Conservation (phyloP, 1,139 yeast species). For the Pichia sp. region DNA sequence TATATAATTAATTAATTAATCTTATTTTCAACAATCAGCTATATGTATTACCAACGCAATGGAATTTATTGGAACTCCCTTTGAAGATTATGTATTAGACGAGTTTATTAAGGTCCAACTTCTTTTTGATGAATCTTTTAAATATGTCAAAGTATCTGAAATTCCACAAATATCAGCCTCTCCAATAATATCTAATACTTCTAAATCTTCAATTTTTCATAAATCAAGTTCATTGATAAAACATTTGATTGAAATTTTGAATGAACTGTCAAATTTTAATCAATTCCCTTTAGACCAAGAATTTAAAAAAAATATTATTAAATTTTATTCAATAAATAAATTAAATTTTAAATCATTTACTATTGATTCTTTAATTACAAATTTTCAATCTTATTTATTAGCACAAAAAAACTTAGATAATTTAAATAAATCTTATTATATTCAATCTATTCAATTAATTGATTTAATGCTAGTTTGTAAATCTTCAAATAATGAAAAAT, state of each 20-base stretch:
- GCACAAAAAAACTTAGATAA: not conserved
- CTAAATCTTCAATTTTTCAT: conserved; percentile 9
- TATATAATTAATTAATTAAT: too few species aligned
- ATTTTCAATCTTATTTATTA: conserved; percentile 6
- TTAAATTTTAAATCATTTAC: conserved; percentile 18
- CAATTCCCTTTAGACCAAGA: conserved; percentile 16
- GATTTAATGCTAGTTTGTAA: conserved; percentile 17
- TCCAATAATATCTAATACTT: conserved; percentile 14
- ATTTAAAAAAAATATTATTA: conserved; percentile 15
- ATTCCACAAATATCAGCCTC: conserved; percentile 15
- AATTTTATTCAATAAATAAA: conserved; percentile 16
- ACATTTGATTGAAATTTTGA: conserved; percentile 17
- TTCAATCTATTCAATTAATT: conserved; percentile 15
- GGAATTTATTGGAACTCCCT: conserved; percentile 15
- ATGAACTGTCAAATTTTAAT: conserved; percentile 14
- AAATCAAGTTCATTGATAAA: conserved; percentile 14
- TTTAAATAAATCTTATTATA: conserved; percentile 10
- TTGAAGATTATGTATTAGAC: conserved; percentile 22
- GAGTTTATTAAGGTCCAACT: conserved; percentile 24
- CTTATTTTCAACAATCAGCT: too few species aligned
- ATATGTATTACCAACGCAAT: not conserved
- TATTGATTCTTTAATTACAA: conserved; percentile 4
- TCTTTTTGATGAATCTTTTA: conserved; percentile 20
- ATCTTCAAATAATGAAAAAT: conserved; percentile 14
- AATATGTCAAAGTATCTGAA: conserved; percentile 17